Evolutionary conservation across 306 rosid genomes (phyloP), one percentile per base, ranked within the genome.

Genomic region (Cicer cuneatum): DNA sequence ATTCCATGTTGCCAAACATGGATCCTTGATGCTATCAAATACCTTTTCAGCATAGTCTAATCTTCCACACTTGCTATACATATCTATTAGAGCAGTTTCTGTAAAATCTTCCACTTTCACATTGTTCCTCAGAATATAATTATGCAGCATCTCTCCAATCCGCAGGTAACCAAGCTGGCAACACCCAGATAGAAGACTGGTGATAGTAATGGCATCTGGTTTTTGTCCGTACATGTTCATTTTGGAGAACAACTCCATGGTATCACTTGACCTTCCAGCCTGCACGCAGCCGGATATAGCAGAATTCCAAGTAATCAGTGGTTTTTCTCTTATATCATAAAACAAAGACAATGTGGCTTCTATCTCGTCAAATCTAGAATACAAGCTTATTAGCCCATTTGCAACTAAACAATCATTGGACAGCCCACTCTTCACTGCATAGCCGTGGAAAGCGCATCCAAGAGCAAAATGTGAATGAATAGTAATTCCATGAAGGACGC

Each of bases 61-160:
- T 85, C 79, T 88, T 71, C 96, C 98, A 71, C 98, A 88, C 78
- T 92, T 92, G 46, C 78, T 66, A 82, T 92, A 90, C 98, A 92
- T 87, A 80, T 90, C 92, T 77, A 90, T 87, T 19, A 92, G 89
- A 73, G 96, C 90, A 68, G 96, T 90, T 83, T 69, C 87, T 8
- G 84, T 83, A 71, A 84, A 92, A 53, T 82, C 89, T 83, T 89
- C 94, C 39, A 85, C 64, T 78, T 71, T 79, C 5, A 88, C 69
- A 61, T 80, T 74, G 86, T 87, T 83, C 87, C 96, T 84, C 7
- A 90, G 52, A 72, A 87, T 74, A 63, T 80, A 83, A 38, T 38
- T 80, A 80, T 90, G 96, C 51, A 90, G 82, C 42, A 71, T 74
- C 85, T 84, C 87, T 80, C 96, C 96, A 58, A 80, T 67, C 48